A percentile compares a stretch with the other conserved stretches of the same genome.
phyloP scores from a whole-genome alignment of 2,329 filamentous ascomycete species.

The Eurotiales sp. region DNA sequence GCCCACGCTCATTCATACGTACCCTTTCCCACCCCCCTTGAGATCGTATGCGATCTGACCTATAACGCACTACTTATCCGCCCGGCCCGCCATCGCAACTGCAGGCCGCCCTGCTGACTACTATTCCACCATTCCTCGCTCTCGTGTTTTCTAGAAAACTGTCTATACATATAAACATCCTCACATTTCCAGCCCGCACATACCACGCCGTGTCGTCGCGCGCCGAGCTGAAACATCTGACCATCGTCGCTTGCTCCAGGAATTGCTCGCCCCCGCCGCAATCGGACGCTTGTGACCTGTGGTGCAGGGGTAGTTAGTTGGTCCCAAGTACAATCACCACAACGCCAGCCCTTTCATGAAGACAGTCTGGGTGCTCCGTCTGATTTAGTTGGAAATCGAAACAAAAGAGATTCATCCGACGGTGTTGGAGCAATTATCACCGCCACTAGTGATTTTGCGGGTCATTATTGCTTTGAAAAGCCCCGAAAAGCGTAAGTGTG shows the following conservation, averaged over 20 bases:
- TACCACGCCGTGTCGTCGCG: neutral
- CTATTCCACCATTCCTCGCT: too few species aligned
- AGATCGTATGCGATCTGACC: too few species aligned
- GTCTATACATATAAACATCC: neutral
- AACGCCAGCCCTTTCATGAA: neutral
- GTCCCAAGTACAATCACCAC: neutral
- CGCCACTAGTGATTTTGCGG: conserved; percentile 12
- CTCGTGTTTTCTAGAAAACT: too few species aligned
- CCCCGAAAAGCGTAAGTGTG: neutral
- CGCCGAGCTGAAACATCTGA: neutral
- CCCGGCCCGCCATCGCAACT: too few species aligned
- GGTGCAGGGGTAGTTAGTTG: neutral
- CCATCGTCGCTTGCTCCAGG: neutral
- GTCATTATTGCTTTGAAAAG: neutral
- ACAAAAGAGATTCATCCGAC: neutral
- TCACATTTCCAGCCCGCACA: too few species aligned
- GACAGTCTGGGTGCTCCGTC: neutral
- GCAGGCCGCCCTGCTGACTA: too few species aligned
- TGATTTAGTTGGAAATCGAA: neutral
- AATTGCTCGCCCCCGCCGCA: neutral
- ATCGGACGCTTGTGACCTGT: neutral
- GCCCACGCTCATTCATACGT: too few species aligned
- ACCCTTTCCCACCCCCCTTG: too few species aligned
- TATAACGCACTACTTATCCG: too few species aligned
- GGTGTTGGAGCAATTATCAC: conserved; percentile 4